Conservation (phyloP, 257 asterid genomes). For the Agastache rugosa region DNA sequence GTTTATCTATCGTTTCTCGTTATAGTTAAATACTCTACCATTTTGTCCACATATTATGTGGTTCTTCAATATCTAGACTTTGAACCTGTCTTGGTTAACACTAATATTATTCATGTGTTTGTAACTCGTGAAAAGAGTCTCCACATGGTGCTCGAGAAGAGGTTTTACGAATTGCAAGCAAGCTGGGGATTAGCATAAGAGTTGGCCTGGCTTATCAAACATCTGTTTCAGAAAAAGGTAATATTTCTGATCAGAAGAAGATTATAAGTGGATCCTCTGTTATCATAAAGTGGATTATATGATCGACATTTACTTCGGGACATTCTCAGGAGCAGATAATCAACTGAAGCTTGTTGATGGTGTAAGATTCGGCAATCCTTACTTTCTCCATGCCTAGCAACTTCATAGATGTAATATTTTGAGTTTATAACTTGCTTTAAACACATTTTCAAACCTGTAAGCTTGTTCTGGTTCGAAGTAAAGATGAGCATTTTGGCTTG, state of each 20-base stretch:
- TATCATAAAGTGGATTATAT: conserved; percentile 15
- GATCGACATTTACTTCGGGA: conserved; percentile 31
- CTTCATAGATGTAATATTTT: conserved; percentile 27
- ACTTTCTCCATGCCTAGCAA: conserved; percentile 33
- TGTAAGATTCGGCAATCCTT: conserved; percentile 71
- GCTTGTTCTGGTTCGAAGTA: conserved; percentile 10
- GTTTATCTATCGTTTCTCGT: conserved; percentile 24
- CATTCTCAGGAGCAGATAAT: conserved; percentile 63
- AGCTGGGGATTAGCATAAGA: conserved; percentile 61
- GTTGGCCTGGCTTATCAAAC: conserved; percentile 87
- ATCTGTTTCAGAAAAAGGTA: conserved; percentile 69
- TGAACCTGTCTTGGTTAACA: conserved; percentile 27
- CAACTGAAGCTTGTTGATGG: conserved; percentile 59
- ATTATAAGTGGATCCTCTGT: conserved; percentile 27
- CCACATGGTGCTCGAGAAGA: conserved; percentile 85
- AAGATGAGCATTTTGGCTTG: conserved; percentile 11
- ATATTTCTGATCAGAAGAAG: conserved; percentile 17
- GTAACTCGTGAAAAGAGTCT: conserved; percentile 55
- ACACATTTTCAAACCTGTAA: conserved; percentile 10
- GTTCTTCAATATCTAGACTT: neutral
- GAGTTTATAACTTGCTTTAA: conserved; percentile 19
- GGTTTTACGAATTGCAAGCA: conserved; percentile 68
- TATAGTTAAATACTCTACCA: neutral
- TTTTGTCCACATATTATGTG: conserved; percentile 15
- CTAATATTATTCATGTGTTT: conserved; percentile 28